Base-by-base conservation (phyloP, 805 yeast genomes). In the Candida ascalaphidarum region DNA sequence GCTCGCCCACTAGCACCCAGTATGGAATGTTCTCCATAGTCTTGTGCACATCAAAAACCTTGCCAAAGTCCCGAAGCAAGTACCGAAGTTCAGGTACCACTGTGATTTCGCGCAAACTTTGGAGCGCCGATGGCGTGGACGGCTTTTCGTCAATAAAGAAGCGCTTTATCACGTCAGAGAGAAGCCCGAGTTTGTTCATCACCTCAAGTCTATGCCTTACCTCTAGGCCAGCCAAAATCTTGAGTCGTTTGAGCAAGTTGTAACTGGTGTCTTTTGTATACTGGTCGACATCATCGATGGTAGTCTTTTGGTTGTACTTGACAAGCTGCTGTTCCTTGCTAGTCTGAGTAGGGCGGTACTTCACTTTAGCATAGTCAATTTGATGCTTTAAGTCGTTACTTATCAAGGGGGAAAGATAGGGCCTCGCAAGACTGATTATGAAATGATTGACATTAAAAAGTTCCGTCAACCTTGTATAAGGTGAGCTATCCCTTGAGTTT, bases 381-480 rank as follows among this genome's bases (percentile, higher is more conserved):
- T 70, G 71, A 47, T 85, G 92, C 45, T 79, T 80, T 44, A 84
- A 65, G 46, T 85, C 96, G 39, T 82, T 80, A 21, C 82, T 76
- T 23, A 92, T 70, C 32, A 89, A 61, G 1, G 97, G 96, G 0
- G 96, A 95, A 41, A 89, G 61, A 45, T 89, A 92, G 1, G 97
- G 96, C 36, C 96, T 68, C 7, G 97, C 95, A 39, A 89, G 64
- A 13, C 96, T 83, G 2, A 88, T 88, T 17, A 92, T 67, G 46
- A 85, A 89, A 52, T 88, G 94, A 53, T 92, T 92, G 14, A 92
- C 97, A 44, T 92, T 92, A 61, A 89, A 92, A 33, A 89, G 65
- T 50, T 92, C 97, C 0, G 96, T 81, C 26, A 89, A 66, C 30
- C 95, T 63, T 1, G 92, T 81, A 48, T 89, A 89, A 0, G 96